Percentiles rank a stretch among this genome's conserved stretches.
These are phyloP conservation scores for Smallanthus sonchifolius DNA, from an alignment of 129 eudicot species.

Conservation along the genomic window DNA sequence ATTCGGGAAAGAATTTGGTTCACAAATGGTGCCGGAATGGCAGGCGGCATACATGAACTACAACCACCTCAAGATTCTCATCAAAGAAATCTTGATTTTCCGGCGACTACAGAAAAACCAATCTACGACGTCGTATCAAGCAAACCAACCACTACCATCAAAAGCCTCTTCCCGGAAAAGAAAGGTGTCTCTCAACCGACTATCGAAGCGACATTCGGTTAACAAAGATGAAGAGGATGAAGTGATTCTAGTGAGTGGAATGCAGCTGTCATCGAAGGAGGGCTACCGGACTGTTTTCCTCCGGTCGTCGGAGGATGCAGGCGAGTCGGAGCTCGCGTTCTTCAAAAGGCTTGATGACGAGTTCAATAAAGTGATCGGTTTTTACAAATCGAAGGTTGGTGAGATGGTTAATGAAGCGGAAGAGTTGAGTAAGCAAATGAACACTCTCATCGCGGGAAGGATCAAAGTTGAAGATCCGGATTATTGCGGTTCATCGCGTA, in stretches of 20 bases:
- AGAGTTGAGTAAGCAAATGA: slow-evolving; percentile 56
- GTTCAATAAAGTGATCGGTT: slow-evolving; percentile 52
- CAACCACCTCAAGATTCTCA: slow-evolving; percentile 29
- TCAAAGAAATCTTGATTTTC: slow-evolving; percentile 37
- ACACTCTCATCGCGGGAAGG: slow-evolving; percentile 53
- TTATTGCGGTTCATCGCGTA: slow-evolving; percentile 29
- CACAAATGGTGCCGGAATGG: slow-evolving; percentile 84
- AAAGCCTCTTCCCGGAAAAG: slow-evolving; percentile 1
- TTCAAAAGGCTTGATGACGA: slow-evolving; percentile 51
- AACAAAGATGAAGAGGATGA: slow-evolving; percentile 25
- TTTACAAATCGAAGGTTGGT: slow-evolving; percentile 44
- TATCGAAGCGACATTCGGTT: slow-evolving; percentile 13
- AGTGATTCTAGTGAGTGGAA: slow-evolving; percentile 22
- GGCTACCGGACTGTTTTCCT: slow-evolving; percentile 42
- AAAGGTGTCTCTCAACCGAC: slow-evolving; percentile 34
- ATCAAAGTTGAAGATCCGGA: slow-evolving; percentile 43
- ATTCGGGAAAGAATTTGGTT: slow-evolving; percentile 48
- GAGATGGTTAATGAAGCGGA: slow-evolving; percentile 50
- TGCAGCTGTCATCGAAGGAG: slow-evolving; percentile 11
- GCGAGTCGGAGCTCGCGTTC: slow-evolving; percentile 46
- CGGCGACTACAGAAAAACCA: slow-evolving; percentile 9
- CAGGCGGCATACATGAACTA: slow-evolving; percentile 56
- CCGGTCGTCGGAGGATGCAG: slow-evolving; percentile 36
- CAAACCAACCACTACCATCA: slow-evolving; percentile 15
- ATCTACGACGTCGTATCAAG: background rate